phyloP scores from a whole-genome alignment of 2,329 filamentous ascomycete species.

The Exserohilum turcica region DNA sequence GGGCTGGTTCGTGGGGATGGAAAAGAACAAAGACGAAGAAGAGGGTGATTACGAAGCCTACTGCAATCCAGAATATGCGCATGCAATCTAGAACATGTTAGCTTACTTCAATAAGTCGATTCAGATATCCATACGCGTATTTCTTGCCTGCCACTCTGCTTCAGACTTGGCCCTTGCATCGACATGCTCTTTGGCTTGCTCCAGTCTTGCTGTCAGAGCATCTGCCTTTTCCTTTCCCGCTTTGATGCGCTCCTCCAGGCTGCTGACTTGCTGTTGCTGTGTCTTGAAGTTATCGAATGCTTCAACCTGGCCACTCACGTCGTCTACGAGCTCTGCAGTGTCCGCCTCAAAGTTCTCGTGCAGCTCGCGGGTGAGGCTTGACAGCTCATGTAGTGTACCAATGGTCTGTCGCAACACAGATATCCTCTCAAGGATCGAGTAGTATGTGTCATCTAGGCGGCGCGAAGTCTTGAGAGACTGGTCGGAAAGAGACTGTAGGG shows the following conservation, averaged over 20 bases:
- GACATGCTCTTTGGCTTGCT: slow-evolving; percentile 66
- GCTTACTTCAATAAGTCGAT: not conserved
- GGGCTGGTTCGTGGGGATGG: slow-evolving; percentile 35
- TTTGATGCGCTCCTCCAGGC: slow-evolving; percentile 66
- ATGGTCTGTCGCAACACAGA: slow-evolving; percentile 68
- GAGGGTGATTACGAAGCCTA: slow-evolving; percentile 52
- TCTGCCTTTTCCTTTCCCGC: slow-evolving; percentile 64
- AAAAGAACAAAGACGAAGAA: slow-evolving; percentile 55
- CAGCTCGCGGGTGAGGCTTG: slow-evolving; percentile 63
- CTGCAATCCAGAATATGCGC: slow-evolving; percentile 66
- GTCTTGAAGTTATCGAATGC: slow-evolving; percentile 66
- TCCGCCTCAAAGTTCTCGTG: slow-evolving; percentile 65
- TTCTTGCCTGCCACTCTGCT: slow-evolving; percentile 69
- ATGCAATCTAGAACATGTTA: slow-evolving; percentile 54
- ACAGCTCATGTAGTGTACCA: slow-evolving; percentile 68
- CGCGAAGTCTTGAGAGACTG: slow-evolving; percentile 67
- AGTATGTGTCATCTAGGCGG: slow-evolving; percentile 75
- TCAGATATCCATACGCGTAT: slow-evolving; percentile 42
- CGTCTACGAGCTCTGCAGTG: slow-evolving; percentile 62
- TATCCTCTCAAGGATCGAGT: slow-evolving; percentile 72
- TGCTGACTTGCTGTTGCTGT: slow-evolving; percentile 67
- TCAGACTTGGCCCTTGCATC: slow-evolving; percentile 72
- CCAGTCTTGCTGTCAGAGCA: slow-evolving; percentile 66
- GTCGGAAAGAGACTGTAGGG: slow-evolving; percentile 57
- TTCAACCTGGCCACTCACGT: slow-evolving; percentile 66